A percentile compares a stretch with the other conserved stretches of the same genome.
Evolutionary conservation across 2,329 filamentous ascomycete genomes (phyloP).

Genomic region (Venturiaceae sp.): DNA sequence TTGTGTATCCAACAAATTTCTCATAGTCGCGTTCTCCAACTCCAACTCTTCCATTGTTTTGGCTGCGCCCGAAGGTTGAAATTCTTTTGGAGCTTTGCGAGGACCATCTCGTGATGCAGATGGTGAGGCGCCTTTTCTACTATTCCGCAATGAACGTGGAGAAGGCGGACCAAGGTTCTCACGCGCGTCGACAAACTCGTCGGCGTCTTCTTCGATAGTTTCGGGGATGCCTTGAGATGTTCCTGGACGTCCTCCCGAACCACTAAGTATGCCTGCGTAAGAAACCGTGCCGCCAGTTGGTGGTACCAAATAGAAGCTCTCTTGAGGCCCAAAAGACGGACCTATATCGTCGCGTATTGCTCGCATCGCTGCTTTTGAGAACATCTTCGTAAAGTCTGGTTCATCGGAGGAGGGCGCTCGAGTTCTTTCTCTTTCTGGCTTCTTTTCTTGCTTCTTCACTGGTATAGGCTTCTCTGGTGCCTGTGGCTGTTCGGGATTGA

Average conservation of each 20-base stretch:
- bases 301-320: constrained; percentile 91
- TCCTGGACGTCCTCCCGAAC: constrained; percentile 34
- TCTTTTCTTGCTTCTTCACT: constrained; percentile 3
- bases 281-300: constrained; percentile 84
- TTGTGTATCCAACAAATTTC: constrained; percentile 75
- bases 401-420: constrained; percentile 36
- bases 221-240: constrained; percentile 19
- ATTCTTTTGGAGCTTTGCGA: neutral
- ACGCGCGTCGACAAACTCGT: constrained; percentile 82
- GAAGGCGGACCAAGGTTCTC: constrained; percentile 49
- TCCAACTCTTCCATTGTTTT: constrained; percentile 82
- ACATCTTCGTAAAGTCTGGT: constrained; percentile 65
- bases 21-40: constrained; percentile 79
- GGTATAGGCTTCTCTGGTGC: constrained; percentile 9
- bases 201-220: constrained; percentile 36
- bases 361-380: constrained; percentile 74
- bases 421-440: constrained; percentile 15
- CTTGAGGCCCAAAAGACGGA: constrained; percentile 40
- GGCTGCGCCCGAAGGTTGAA: constrained; percentile 28
- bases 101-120: constrained; percentile 16
- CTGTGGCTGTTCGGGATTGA: constrained; percentile 30
- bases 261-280: constrained; percentile 72
- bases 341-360: constrained; percentile 62
- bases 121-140: constrained; percentile 21
- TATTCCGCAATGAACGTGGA: constrained; percentile 30